These are phyloP conservation scores for Kwoniella shandongensis DNA, from an alignment of 768 basidiomycete genomes.

Conservation along the genomic window DNA sequence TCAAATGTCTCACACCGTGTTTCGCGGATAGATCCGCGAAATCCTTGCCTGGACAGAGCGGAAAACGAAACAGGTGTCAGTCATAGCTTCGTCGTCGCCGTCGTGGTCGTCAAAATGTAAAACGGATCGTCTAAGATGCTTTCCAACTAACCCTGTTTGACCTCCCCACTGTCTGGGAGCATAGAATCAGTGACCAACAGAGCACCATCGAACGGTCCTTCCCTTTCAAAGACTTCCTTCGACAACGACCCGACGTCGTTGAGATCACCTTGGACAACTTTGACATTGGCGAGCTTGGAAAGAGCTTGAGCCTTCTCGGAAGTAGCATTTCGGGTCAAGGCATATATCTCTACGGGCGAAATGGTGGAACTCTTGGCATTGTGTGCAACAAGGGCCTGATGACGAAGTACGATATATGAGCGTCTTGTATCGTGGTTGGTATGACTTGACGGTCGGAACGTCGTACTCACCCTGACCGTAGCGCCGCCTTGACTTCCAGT, in stretches of 20 bases:
- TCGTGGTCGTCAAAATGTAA: too few species aligned
- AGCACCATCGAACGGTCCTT: too few species aligned
- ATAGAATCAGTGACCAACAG: neutral
- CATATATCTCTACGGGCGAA: neutral
- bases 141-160: slow-evolving; percentile 7
- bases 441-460: neutral
- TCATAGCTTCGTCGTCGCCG: too few species aligned
- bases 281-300: neutral
- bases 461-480: neutral
- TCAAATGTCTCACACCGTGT: neutral
- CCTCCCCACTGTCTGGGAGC: neutral
- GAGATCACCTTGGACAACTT: slow-evolving; percentile 1
- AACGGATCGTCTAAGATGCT: too few species aligned
- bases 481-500: slow-evolving; percentile 4
- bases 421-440: too few species aligned
- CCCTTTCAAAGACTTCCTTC: too few species aligned
- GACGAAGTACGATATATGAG: neutral
- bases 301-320: slow-evolving; percentile 1
- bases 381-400: neutral
- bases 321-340: neutral
- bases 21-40: neutral
- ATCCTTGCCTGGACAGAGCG: neutral
- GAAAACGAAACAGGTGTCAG: too few species aligned
- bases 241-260: neutral
- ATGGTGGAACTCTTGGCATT: neutral